Conservation (phyloP, 495 filamentous ascomycete genomes). For the Penicillium ucsense region DNA sequence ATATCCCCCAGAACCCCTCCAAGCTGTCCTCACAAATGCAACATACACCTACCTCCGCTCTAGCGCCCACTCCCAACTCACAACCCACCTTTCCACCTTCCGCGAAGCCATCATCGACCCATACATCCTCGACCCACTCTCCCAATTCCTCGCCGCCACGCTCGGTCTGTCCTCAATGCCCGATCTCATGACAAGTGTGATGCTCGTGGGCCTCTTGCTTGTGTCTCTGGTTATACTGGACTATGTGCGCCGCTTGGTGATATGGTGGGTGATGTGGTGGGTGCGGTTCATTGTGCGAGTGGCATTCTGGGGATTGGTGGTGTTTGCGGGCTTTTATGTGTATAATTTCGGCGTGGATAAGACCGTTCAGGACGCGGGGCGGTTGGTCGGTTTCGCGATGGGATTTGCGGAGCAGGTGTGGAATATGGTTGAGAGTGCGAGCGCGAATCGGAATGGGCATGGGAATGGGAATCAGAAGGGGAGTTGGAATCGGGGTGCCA, state of each 20-base stretch:
- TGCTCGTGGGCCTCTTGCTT: slow-evolving; percentile 46
- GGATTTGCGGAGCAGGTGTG: slow-evolving; percentile 24
- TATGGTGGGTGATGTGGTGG: slow-evolving; percentile 75
- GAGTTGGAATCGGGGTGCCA: too few species aligned
- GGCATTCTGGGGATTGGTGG: slow-evolving; percentile 48
- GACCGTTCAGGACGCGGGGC: slow-evolving; percentile 48
- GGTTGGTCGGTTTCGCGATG: slow-evolving; percentile 45
- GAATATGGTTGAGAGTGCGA: too few species aligned
- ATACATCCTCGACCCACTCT: slow-evolving; percentile 31
- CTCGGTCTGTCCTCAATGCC: slow-evolving; percentile 39
- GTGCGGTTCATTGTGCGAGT: slow-evolving; percentile 49
- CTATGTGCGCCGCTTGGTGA: slow-evolving; percentile 53
- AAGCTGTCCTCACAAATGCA: slow-evolving; percentile 21
- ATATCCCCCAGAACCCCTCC: slow-evolving; percentile 10
- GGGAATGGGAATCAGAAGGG: too few species aligned
- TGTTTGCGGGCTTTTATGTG: slow-evolving; percentile 41
- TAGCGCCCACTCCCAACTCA: slow-evolving; percentile 13
- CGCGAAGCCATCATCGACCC: slow-evolving; percentile 29
- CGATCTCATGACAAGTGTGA: slow-evolving; percentile 51
- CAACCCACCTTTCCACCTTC: slow-evolving; percentile 24
- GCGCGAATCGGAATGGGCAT: too few species aligned
- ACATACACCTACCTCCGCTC: slow-evolving; percentile 11
- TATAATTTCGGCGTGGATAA: slow-evolving; percentile 56
- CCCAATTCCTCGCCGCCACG: slow-evolving; percentile 40
- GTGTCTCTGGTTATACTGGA: slow-evolving; percentile 57